Conservation (phyloP, 129 eudicot genomes). For the Kitagawia praeruptora region DNA sequence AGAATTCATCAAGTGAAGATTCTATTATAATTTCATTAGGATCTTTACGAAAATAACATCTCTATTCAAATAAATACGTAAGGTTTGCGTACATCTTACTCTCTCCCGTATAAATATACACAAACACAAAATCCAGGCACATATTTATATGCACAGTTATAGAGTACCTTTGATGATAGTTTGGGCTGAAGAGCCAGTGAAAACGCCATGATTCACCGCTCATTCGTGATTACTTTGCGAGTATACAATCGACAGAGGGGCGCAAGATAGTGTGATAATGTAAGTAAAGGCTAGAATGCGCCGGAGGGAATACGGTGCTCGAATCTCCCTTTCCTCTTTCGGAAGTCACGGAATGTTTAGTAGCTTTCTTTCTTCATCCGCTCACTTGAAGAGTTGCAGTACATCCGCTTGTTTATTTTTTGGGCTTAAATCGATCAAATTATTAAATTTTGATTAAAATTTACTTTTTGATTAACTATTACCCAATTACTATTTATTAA, state of each 20-base stretch:
- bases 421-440: too few relatives aligned
- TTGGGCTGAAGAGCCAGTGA: conserved; percentile 22
- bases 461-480: too few relatives aligned
- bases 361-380: not conserved
- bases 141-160: not conserved
- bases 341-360: not conserved
- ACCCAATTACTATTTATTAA: too few relatives aligned
- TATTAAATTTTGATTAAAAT: too few relatives aligned
- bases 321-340: too few relatives aligned
- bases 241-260: not conserved
- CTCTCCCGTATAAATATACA: not conserved
- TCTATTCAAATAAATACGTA: too few relatives aligned
- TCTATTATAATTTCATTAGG: too few relatives aligned
- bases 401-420: too few relatives aligned
- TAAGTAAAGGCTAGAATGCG: not conserved
- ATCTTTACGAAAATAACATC: too few relatives aligned
- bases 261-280: not conserved
- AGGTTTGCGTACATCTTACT: not conserved
- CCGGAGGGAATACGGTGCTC: not conserved
- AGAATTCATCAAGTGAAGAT: too few relatives aligned
- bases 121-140: not conserved
- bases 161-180: conserved; percentile 29
- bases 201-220: conserved; percentile 35
- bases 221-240: conserved; percentile 5
- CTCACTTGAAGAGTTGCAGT: not conserved